These are phyloP conservation scores for Physcia stellaris DNA, from an alignment of 495 filamentous ascomycete genomes.

Conservation along the genomic window DNA sequence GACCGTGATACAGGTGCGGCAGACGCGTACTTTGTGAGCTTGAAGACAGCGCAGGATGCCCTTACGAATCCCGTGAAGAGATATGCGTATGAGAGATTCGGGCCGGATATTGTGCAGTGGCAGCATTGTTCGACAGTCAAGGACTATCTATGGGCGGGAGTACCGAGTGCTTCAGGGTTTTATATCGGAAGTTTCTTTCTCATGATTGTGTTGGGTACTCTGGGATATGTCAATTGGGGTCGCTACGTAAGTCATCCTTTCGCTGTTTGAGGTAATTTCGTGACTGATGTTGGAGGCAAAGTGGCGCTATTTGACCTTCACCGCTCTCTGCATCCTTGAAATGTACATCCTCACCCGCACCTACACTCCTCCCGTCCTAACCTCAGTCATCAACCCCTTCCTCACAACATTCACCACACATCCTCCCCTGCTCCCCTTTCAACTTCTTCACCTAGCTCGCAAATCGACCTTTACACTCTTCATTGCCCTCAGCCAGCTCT, in stretches of 20 bases:
- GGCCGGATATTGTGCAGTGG: slow-evolving; percentile 58
- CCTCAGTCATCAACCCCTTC: slow-evolving; percentile 49
- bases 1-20: slow-evolving; percentile 22
- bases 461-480: slow-evolving; percentile 68
- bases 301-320: slow-evolving; percentile 80
- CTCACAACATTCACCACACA: slow-evolving; percentile 34
- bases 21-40: slow-evolving; percentile 60
- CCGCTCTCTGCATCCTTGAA: slow-evolving; percentile 58
- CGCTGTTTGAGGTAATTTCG: background rate
- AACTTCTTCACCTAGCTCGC: slow-evolving; percentile 63
- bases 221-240: slow-evolving; percentile 76
- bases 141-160: slow-evolving; percentile 58
- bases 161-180: slow-evolving; percentile 40
- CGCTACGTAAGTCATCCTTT: slow-evolving; percentile 36
- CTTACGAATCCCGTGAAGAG: slow-evolving; percentile 64
- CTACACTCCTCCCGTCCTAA: slow-evolving; percentile 38
- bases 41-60: slow-evolving; percentile 75
- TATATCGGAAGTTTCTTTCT: slow-evolving; percentile 49
- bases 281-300: slow-evolving; percentile 14
- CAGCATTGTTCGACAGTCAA: slow-evolving; percentile 52
- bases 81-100: slow-evolving; percentile 90
- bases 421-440: slow-evolving; percentile 72
- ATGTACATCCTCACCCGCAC: slow-evolving; percentile 58
- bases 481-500: slow-evolving; percentile 81
- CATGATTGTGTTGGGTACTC: slow-evolving; percentile 53